These are phyloP conservation scores for Vitis hybrid DNA, from an alignment of 177 flowering plant genomes.

Conservation along the genomic window DNA sequence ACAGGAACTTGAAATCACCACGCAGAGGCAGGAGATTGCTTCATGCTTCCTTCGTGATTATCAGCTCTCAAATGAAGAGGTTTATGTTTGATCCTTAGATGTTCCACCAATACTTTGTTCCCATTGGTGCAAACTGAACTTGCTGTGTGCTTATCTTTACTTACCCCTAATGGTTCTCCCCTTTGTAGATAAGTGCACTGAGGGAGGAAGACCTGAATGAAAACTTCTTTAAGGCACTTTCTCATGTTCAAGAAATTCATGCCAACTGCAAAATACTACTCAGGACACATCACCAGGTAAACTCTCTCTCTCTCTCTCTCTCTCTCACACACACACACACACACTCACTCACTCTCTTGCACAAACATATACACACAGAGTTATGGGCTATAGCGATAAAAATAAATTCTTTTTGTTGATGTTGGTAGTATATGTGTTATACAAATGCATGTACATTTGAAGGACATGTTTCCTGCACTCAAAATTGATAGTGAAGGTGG, in stretches of 20 bases:
- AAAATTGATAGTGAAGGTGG: no score
- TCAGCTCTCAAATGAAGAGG: slow-evolving; percentile 95
- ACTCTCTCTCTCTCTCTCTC: not conserved
- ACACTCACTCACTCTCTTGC: not conserved
- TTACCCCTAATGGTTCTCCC: not conserved
- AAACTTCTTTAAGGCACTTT: slow-evolving; percentile 86
- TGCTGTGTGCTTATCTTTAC: not conserved
- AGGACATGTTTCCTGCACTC: no score
- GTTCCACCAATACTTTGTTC: not conserved
- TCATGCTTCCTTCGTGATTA: slow-evolving; percentile 92
- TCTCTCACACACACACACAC: no score
- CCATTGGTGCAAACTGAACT: not conserved
- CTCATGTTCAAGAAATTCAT: slow-evolving; percentile 98
- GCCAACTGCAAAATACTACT: slow-evolving; percentile 92
- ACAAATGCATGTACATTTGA: no score
- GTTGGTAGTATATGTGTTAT: no score
- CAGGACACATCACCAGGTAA: slow-evolving; percentile 97
- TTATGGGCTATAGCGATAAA: no score
- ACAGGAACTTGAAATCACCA: slow-evolving; percentile 82
- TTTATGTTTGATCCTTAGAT: slow-evolving; percentile 16
- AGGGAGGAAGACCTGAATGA: slow-evolving; percentile 86
- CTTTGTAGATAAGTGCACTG: slow-evolving; percentile 71
- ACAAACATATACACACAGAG: not conserved
- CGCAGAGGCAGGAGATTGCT: slow-evolving; percentile 87
- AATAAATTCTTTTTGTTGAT: no score